A percentile compares a stretch with the other conserved stretches of the same genome.
phyloP scores from a whole-genome alignment of 2,329 filamentous ascomycete species.

The Trichoderma harzianum region DNA sequence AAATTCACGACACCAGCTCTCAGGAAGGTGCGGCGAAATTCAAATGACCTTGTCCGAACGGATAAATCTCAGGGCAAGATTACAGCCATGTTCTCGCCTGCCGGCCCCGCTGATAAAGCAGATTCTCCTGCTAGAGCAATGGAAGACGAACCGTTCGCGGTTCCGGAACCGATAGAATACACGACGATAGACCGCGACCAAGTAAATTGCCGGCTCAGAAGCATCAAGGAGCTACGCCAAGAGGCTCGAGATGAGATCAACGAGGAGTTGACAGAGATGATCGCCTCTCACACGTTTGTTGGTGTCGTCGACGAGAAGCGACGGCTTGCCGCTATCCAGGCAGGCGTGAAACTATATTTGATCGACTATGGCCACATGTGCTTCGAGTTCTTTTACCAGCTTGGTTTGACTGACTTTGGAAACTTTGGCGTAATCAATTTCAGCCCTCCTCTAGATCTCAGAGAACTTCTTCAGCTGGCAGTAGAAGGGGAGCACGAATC shows the following conservation, averaged over 20 bases:
- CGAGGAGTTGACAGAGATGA: constrained; percentile 78
- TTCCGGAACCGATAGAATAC: constrained; percentile 61
- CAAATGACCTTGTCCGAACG: constrained; percentile 83
- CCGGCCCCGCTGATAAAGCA: constrained; percentile 35
- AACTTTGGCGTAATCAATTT: constrained; percentile 88
- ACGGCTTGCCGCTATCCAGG: constrained; percentile 87
- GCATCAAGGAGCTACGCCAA: constrained; percentile 78
- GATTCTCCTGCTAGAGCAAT: constrained; percentile 8
- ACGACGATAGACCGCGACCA: constrained; percentile 67
- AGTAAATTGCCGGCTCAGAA: constrained; percentile 71
- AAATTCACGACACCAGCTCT: constrained; percentile 35
- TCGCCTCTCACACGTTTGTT: constrained; percentile 86
- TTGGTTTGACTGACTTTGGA: constrained; percentile 90
- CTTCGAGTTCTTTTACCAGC: constrained; percentile 92
- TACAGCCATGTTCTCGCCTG: constrained; percentile 81
- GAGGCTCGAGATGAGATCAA: constrained; percentile 80
- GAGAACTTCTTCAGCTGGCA: constrained; percentile 68
- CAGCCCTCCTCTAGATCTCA: constrained; percentile 68
- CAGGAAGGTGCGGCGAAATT: constrained; percentile 40
- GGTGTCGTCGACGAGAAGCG: constrained; percentile 85
- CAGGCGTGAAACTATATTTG: constrained; percentile 86
- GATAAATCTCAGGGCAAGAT: constrained; percentile 90
- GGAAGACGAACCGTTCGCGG: constrained; percentile 35
- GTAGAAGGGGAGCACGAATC: constrained; percentile 64
- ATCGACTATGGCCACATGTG: constrained; percentile 87